phyloP scores from a whole-genome alignment of 371 early-diverging fungal species.

The Mortierella sp. region DNA sequence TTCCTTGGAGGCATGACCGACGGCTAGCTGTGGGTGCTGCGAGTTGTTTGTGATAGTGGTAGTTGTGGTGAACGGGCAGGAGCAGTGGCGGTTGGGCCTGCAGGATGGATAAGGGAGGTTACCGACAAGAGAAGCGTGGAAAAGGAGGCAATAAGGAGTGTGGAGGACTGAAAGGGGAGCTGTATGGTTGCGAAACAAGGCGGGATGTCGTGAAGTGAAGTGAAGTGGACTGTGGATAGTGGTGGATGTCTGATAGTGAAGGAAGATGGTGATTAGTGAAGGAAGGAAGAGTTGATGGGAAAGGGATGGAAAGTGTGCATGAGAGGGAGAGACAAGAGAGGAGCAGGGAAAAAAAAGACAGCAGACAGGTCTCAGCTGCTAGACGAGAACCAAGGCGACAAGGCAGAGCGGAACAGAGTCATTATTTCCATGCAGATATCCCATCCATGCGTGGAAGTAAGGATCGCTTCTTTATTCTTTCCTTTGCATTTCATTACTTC shows the following conservation, averaged over 20 bases:
- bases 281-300: background rate
- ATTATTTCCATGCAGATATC: background rate
- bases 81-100: background rate
- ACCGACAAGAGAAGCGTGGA: background rate
- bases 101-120: background rate
- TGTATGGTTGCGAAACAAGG: background rate
- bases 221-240: background rate
- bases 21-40: background rate
- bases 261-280: background rate
- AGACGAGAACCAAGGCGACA: too few species aligned
- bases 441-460: slow-evolving; percentile 5
- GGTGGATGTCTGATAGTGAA: background rate
- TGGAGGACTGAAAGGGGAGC: background rate
- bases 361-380: background rate
- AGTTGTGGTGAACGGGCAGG: background rate
- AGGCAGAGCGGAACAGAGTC: background rate
- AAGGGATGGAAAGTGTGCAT: background rate
- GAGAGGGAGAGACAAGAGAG: background rate
- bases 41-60: background rate
- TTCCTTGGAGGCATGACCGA: slow-evolving; percentile 40
- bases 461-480: background rate
- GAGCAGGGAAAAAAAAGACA: background rate
- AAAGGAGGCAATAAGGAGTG: background rate
- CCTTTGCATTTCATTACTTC: background rate
- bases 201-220: background rate